These are phyloP conservation scores for Candida oleophila DNA, from an alignment of 805 yeast genomes.

Conservation along the genomic window DNA sequence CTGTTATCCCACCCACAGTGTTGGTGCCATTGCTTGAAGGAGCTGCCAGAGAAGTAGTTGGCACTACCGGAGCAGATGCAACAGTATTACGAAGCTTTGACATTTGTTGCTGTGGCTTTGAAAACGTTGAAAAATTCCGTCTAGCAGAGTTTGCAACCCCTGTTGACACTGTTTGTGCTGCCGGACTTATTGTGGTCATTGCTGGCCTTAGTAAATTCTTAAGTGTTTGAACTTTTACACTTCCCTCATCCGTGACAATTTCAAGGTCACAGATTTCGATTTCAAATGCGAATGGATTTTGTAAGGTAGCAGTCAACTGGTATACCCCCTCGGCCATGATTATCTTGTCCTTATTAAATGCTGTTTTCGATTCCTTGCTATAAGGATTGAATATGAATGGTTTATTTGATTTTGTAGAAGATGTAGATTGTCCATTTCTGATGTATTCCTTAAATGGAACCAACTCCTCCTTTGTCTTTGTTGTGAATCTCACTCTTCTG, in stretches of 20 bases:
- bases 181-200: not conserved
- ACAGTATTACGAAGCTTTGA: not conserved
- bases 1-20: not conserved
- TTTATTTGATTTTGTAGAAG: slow-evolving; percentile 7
- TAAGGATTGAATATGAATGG: slow-evolving; percentile 53
- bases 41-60: not conserved
- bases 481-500: slow-evolving; percentile 44
- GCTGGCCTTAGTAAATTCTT: slow-evolving; percentile 11
- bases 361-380: slow-evolving; percentile 16
- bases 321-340: slow-evolving; percentile 50
- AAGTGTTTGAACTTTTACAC: slow-evolving; percentile 28
- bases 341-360: slow-evolving; percentile 49
- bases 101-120: not conserved
- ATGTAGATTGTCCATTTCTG: slow-evolving; percentile 9
- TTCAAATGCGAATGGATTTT: slow-evolving; percentile 80
- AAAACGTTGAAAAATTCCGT: not conserved
- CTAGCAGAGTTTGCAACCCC: not conserved
- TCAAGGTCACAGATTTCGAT: slow-evolving; percentile 54
- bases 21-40: not conserved
- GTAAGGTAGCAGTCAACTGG: slow-evolving; percentile 56
- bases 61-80: not conserved
- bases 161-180: not conserved
- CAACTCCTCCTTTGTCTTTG: slow-evolving; percentile 32
- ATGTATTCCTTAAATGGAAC: slow-evolving; percentile 36
- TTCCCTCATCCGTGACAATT: slow-evolving; percentile 31